Percentiles rank a stretch among this genome's conserved stretches.
phyloP scores from a whole-genome alignment of 768 basidiomycete species.

The Dendrothele bispora region DNA sequence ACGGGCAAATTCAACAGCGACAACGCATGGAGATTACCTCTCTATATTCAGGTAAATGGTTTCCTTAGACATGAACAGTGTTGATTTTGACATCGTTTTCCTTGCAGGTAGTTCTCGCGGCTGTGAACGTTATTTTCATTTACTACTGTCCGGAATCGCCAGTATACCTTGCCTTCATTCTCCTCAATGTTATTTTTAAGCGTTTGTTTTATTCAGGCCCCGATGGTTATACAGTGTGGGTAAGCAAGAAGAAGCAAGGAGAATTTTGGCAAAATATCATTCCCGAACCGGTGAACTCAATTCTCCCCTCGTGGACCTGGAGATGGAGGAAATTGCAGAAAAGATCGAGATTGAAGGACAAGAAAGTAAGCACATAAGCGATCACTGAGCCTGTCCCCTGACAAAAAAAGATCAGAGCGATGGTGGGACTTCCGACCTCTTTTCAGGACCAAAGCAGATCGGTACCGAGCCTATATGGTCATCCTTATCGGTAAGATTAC shows the following conservation, averaged over 20 bases:
- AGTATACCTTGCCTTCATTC: slow-evolving; percentile 1
- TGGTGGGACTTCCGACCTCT: slow-evolving; percentile 59
- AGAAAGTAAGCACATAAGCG: slow-evolving; percentile 38
- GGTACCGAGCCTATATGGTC: slow-evolving; percentile 51
- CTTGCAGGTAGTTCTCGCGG: slow-evolving; percentile 46
- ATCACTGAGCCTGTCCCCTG: no score
- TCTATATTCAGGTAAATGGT: slow-evolving; percentile 44
- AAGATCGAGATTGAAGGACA: slow-evolving; percentile 45
- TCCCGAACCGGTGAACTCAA: slow-evolving; percentile 44
- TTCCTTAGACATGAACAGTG: no score
- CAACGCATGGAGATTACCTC: slow-evolving; percentile 48
- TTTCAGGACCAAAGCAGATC: slow-evolving; percentile 44
- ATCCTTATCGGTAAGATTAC: slow-evolving; percentile 43
- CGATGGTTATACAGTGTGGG: slow-evolving; percentile 54
- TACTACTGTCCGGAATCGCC: slow-evolving; percentile 53
- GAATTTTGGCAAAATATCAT: slow-evolving; percentile 48
- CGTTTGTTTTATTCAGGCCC: slow-evolving; percentile 33
- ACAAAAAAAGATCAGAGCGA: slow-evolving; percentile 35
- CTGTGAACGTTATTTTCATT: slow-evolving; percentile 45
- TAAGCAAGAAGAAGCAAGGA: slow-evolving; percentile 38
- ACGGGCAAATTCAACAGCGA: slow-evolving; percentile 42
- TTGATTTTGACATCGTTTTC: no score
- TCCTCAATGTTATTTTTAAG: background rate
- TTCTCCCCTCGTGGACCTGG: slow-evolving; percentile 50
- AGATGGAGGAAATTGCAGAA: slow-evolving; percentile 55